A percentile compares a stretch with the other conserved stretches of the same genome.
These are phyloP conservation scores for Millerozyma miso DNA, from an alignment of 805 yeast genomes.

Conservation along the genomic window DNA sequence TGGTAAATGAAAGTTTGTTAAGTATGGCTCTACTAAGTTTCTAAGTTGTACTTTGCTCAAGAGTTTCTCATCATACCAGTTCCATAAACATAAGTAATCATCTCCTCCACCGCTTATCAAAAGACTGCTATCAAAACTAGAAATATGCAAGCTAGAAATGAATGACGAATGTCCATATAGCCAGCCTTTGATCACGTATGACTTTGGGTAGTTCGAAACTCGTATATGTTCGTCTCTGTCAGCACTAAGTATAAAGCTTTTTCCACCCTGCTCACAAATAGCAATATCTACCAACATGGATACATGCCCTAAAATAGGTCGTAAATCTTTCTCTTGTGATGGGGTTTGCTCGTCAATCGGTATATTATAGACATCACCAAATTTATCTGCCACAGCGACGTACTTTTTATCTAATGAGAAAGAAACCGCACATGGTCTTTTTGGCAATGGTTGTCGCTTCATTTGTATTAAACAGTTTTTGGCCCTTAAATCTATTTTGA, in stretches of 20 bases:
- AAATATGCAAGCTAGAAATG: slow-evolving; percentile 61
- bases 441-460: slow-evolving; percentile 78
- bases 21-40: slow-evolving; percentile 32
- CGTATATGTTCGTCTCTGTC: slow-evolving; percentile 97
- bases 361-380: slow-evolving; percentile 86
- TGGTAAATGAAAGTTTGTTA: slow-evolving; percentile 57
- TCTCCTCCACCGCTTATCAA: slow-evolving; percentile 94
- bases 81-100: slow-evolving; percentile 66
- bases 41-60: slow-evolving; percentile 48
- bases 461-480: slow-evolving; percentile 45
- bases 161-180: slow-evolving; percentile 85
- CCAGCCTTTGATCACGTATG: slow-evolving; percentile 76
- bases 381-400: slow-evolving; percentile 83
- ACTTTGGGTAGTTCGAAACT: slow-evolving; percentile 72
- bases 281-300: slow-evolving; percentile 86
- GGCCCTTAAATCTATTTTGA: slow-evolving; percentile 33
- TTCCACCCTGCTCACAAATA: slow-evolving; percentile 34
- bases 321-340: slow-evolving; percentile 38
- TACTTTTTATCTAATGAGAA: slow-evolving; percentile 46
- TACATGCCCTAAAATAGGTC: slow-evolving; percentile 90
- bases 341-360: slow-evolving; percentile 35
- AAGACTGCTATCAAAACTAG: slow-evolving; percentile 45
- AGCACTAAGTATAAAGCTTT: slow-evolving; percentile 62
- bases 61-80: slow-evolving; percentile 55
- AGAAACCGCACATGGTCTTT: slow-evolving; percentile 85